Evolutionary conservation across 2,329 filamentous ascomycete genomes (phyloP).

Genomic region (Calonectria montana): DNA sequence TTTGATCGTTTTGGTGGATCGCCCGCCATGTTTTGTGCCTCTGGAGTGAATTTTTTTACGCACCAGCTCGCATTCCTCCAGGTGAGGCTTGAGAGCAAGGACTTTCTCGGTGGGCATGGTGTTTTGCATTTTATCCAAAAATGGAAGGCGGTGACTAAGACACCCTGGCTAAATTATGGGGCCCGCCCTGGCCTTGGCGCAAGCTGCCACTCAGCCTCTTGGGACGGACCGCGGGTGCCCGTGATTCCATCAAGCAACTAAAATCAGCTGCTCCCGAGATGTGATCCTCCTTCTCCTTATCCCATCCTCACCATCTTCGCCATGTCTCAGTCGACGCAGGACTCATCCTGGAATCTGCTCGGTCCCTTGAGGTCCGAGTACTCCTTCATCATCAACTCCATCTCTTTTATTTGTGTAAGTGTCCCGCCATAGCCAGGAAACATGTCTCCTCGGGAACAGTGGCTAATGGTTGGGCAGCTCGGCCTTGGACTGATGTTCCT

Average conservation of each 20-base stretch:
- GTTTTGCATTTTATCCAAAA: slow-evolving; percentile 19
- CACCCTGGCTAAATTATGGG: slow-evolving; percentile 9
- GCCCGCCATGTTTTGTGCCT: slow-evolving; percentile 33
- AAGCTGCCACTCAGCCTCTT: slow-evolving; percentile 26
- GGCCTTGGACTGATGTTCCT: slow-evolving; percentile 59
- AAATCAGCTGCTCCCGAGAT: slow-evolving; percentile 35
- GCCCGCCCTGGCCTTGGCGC: slow-evolving; percentile 3
- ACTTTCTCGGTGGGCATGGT: slow-evolving; percentile 25
- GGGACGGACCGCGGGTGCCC: slow-evolving; percentile 25
- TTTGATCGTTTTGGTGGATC: slow-evolving; percentile 69
- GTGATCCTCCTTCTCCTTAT: slow-evolving; percentile 37
- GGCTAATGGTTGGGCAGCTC: slow-evolving; percentile 48
- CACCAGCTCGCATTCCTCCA: neutral
- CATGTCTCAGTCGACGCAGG: slow-evolving; percentile 42
- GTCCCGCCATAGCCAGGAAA: slow-evolving; percentile 7
- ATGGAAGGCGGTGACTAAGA: slow-evolving; percentile 43
- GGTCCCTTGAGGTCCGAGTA: slow-evolving; percentile 44
- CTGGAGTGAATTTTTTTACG: slow-evolving; percentile 10
- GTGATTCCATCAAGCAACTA: slow-evolving; percentile 37
- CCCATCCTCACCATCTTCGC: slow-evolving; percentile 25
- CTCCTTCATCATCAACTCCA: slow-evolving; percentile 48
- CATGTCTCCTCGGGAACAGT: slow-evolving; percentile 14
- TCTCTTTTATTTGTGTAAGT: slow-evolving; percentile 54
- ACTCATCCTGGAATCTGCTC: slow-evolving; percentile 41
- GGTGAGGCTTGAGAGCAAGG: slow-evolving; percentile 9